Base-by-base conservation (phyloP, 2,329 filamentous ascomycete genomes). In the Ascosphaera aggregata region DNA sequence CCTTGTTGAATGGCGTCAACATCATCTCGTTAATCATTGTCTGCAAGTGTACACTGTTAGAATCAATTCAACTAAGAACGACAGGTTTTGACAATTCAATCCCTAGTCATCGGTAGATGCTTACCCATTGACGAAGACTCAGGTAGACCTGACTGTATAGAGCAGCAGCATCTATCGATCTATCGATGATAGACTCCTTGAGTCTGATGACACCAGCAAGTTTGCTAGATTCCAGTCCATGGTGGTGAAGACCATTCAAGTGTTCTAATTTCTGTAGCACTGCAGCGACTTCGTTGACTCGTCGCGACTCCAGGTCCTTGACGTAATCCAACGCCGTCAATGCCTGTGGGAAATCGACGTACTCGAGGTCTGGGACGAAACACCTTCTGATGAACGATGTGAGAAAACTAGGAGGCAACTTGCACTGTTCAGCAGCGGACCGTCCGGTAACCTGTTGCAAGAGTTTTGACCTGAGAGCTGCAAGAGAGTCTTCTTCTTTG, bases 301-400 rank as follows among this genome's bases (percentile, higher is more conserved):
- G 63, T 43, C 72, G 62, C 36, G 56, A 64, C 49, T 77, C 71
- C 7, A 77, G 57, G 43, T 76, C 71, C 44, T 68, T 70, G 39
- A 76, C 61, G 49, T 77, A 77, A 53, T 77, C 73, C 39, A 77
- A 58, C 5, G 69, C 71, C 2, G 71, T 73, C 44, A 77, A 55
- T 15, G 72, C 69, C 49, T 76, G 71, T 16, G 69, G 66, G 45
- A 76, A 77, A 54, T 76, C 72, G 42, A 76, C 71, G 32, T 64
- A 54, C 24, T 63, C 59, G 8, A 76, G 51, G 35, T 69, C 60
- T 2, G 61, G 49, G 17, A 68, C 61, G 51, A 76, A 76, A 50
- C 64, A 68, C 37, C 66, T 63, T 44, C 65, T 63, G 37, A 76
- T 60, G 50, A 76, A 77, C 9, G 61, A 66, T 32, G 66, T 69